Percentiles rank a stretch among this genome's conserved stretches.
These are phyloP conservation scores for Globisporangium mamillatum DNA, from an alignment of 352 stramenopile species.

Conservation along the genomic window DNA sequence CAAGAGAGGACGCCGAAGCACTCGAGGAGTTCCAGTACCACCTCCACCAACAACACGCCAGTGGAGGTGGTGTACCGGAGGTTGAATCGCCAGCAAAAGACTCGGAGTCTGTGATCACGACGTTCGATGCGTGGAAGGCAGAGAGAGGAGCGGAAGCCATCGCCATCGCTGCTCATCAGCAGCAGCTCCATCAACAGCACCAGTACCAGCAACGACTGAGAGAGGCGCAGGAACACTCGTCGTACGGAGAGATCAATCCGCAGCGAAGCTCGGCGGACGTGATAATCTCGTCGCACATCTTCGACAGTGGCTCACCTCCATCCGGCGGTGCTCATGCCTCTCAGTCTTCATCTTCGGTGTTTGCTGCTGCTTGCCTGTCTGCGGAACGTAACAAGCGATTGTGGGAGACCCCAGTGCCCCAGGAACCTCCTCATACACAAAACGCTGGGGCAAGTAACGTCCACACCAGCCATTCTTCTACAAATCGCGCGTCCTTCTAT, in stretches of 20 bases:
- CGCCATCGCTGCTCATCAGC: background rate
- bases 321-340: background rate
- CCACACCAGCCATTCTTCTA: background rate
- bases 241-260: slow-evolving; percentile 1
- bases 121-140: slow-evolving; percentile 26
- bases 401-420: slow-evolving; percentile 22
- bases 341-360: background rate
- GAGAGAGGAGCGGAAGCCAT: slow-evolving; percentile 2
- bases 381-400: slow-evolving; percentile 21
- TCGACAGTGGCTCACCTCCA: slow-evolving; percentile 3
- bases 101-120: slow-evolving; percentile 11
- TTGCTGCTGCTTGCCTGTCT: slow-evolving; percentile 14
- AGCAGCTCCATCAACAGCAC: background rate
- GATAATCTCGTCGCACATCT: slow-evolving; percentile 13
- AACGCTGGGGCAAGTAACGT: background rate
- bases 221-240: slow-evolving; percentile 4
- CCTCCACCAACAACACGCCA: slow-evolving; percentile 10
- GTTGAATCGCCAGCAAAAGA: slow-evolving; percentile 16
- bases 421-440: background rate
- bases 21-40: slow-evolving; percentile 7
- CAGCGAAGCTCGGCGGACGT: slow-evolving; percentile 8
- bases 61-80: slow-evolving; percentile 12
- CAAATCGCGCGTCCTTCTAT: background rate
- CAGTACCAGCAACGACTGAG: background rate
- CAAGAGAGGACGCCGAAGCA: slow-evolving; percentile 16